These are phyloP conservation scores for Solanum peruvianum DNA, from an alignment of 257 asterid species.

Conservation along the genomic window DNA sequence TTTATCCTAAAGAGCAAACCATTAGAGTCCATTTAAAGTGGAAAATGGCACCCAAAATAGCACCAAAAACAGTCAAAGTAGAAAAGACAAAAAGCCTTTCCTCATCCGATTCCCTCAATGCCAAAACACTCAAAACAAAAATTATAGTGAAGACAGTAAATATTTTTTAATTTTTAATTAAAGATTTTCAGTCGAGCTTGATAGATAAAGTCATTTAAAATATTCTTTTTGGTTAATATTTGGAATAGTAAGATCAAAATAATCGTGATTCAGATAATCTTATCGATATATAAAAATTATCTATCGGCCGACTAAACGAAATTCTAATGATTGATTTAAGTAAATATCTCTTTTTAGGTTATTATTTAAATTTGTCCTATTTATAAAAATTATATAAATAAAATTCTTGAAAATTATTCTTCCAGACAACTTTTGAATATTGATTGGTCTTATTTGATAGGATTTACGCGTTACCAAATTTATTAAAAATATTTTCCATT, in stretches of 20 bases:
- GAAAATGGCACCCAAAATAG: neutral
- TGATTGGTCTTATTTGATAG: neutral
- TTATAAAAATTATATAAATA: neutral
- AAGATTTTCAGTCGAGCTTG: neutral
- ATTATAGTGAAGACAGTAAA: neutral
- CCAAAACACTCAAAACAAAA: neutral
- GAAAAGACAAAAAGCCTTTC: neutral
- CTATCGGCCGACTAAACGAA: neutral
- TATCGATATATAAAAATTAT: neutral
- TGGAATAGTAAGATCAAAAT: neutral
- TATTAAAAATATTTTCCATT: neutral
- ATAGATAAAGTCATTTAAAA: neutral
- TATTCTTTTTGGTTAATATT: neutral
- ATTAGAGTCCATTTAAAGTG: neutral
- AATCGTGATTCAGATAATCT: neutral
- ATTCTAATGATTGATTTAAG: neutral
- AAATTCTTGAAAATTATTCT: neutral
- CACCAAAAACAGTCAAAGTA: neutral
- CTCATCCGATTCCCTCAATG: neutral
- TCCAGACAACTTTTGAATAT: neutral
- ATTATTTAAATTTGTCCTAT: neutral
- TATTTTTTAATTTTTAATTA: too few relatives aligned
- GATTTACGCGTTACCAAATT: neutral
- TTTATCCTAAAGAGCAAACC: neutral
- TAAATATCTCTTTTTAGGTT: neutral